Base-by-base conservation (phyloP, 805 yeast species). In the Wickerhamiella dianesei region DNA sequence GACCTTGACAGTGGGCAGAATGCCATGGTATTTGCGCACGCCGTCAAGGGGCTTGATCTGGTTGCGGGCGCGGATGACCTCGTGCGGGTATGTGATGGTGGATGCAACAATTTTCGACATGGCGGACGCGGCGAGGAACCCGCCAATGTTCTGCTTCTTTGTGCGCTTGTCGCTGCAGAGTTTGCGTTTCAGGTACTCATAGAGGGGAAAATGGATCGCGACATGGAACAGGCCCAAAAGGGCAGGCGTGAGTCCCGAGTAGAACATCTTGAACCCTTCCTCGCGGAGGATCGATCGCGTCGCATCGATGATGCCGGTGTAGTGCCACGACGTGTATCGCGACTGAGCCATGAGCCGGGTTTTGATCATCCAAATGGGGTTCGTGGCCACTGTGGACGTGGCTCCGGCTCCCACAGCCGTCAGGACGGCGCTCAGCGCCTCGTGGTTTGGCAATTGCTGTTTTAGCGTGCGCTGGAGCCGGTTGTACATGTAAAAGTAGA, bases 341-440 rank as follows among this genome's bases (percentile, higher is more conserved):
- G 54, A 56, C 56, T 63, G 71, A 2, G 88, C 70, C 97, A 92
- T 92, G 44, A 92, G 67, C 58, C 98, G 70, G 1, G 98, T 92
- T 62, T 92, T 92, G 25, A 92, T 88, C 41, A 92, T 97, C 98
- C 98, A 92, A 13, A 57, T 50, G 40, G 98, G 98, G 62, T 92
- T 92, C 0, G 95, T 89, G 6, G 79, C 63, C 9, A 85, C 70
- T 0, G 97, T 82, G 2, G 95, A 82, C 5, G 80, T 76, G 47
- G 84, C 77, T 22, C 98, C 98, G 1, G 97, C 95, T 3, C 85
- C 74, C 44, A 89, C 72, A 1, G 98, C 96, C 45, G 77, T 67
- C 44, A 68, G 68, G 59, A 65, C 70, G 67, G 49, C 74, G 51
- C 41, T 66, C 35, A 54, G 64, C 9, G 62, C 61, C 19, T 52